Conservation (phyloP, 306 rosid species). For the Dalbergia cultrata region DNA sequence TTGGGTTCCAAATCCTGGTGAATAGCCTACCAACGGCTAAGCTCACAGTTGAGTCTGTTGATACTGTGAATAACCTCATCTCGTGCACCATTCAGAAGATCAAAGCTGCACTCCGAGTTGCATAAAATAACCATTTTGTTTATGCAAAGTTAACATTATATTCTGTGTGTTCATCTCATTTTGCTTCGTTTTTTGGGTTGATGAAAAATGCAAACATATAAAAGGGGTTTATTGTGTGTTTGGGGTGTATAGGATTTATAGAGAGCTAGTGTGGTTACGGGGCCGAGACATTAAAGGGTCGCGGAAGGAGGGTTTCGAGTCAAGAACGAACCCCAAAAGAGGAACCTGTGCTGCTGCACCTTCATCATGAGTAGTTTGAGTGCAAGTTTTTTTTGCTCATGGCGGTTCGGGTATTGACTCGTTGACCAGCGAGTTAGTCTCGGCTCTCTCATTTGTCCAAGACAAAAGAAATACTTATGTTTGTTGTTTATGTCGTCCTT, state of each 20-base stretch:
- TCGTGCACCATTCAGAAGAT: slow-evolving; percentile 84
- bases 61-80: slow-evolving; percentile 81
- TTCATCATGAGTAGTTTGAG: too few species aligned
- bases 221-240: slow-evolving; percentile 19
- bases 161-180: not conserved
- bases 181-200: not conserved
- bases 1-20: slow-evolving; percentile 86
- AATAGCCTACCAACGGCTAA: slow-evolving; percentile 75
- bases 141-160: slow-evolving; percentile 2
- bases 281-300: slow-evolving; percentile 25
- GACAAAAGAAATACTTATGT: not conserved
- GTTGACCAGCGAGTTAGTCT: slow-evolving; percentile 59
- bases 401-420: slow-evolving; percentile 99
- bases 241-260: slow-evolving; percentile 41
- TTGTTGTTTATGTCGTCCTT: not conserved
- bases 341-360: not conserved
- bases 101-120: slow-evolving; percentile 68
- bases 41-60: slow-evolving; percentile 78
- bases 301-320: slow-evolving; percentile 73
- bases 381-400: slow-evolving; percentile 1
- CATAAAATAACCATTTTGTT: slow-evolving; percentile 42
- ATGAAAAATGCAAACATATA: not conserved
- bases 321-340: slow-evolving; percentile 94
- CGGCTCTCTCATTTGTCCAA: slow-evolving; percentile 32
- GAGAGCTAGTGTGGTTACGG: slow-evolving; percentile 1